Conservation (phyloP, 768 basidiomycete species). For the Galerina marginata region DNA sequence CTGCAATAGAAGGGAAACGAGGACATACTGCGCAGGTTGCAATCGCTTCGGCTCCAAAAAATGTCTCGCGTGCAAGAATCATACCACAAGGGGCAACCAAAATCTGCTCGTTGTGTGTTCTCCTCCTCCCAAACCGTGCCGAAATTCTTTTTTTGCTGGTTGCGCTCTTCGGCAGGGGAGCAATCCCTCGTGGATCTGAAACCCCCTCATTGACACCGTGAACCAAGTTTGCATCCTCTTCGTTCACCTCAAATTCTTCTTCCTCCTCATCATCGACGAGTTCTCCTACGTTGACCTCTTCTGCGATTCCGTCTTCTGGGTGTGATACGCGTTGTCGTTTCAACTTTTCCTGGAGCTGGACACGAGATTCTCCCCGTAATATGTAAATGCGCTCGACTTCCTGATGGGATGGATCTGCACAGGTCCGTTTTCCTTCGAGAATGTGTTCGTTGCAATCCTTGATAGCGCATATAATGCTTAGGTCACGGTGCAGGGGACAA, state of each 20-base stretch:
- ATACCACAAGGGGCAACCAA: conserved; percentile 36
- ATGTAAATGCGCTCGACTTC: conserved; percentile 9
- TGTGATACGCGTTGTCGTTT: conserved; percentile 10
- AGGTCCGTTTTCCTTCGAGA: background rate
- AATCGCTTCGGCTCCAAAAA: conserved; percentile 29
- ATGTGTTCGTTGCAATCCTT: background rate
- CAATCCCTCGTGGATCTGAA: no score
- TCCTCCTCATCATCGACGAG: background rate
- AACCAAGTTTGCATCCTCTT: no score
- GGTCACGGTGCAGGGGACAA: conserved; percentile 6
- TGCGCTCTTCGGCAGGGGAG: no score
- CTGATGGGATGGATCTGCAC: conserved; percentile 8
- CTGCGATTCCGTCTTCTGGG: conserved; percentile 2
- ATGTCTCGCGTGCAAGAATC: conserved; percentile 28
- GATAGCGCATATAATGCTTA: conserved; percentile 6
- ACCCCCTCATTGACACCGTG: no score
- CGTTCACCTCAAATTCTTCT: background rate
- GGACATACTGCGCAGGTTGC: conserved; percentile 24
- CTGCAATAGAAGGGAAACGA: conserved; percentile 1
- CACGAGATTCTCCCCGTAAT: conserved; percentile 2
- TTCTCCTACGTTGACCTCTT: background rate
- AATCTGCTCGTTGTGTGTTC: conserved; percentile 37
- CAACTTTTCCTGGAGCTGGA: conserved; percentile 10
- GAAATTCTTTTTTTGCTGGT: conserved; percentile 3
- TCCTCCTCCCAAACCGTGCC: conserved; percentile 26